phyloP scores from a whole-genome alignment of 352 stramenopile species.

The Pythium dissotocum region DNA sequence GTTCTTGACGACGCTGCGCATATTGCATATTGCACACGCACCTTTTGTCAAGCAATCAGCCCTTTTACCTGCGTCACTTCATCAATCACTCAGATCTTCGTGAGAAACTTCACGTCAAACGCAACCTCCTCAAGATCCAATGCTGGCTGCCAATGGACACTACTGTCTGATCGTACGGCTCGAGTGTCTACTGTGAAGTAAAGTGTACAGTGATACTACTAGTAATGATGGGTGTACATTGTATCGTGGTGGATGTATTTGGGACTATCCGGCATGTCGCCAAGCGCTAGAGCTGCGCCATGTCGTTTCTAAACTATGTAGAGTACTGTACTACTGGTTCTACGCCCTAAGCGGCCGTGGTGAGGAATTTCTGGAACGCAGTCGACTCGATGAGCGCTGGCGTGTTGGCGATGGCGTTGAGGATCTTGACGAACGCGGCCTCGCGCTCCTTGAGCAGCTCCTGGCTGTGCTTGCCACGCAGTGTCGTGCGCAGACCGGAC shows the following conservation, averaged over 20 bases:
- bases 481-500: conserved; percentile 44
- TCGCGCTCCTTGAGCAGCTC: conserved; percentile 63
- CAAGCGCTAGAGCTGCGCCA: neutral
- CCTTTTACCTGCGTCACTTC: no score
- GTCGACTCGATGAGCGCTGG: conserved; percentile 40
- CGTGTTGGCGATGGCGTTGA: conserved; percentile 70
- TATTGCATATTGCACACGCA: no score
- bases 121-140: no score
- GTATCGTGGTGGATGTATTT: neutral
- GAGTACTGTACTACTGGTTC: neutral
- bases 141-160: no score
- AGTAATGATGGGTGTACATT: no score
- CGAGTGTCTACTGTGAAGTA: no score
- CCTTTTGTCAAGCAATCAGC: no score
- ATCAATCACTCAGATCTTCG: no score
- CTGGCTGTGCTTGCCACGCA: conserved; percentile 58
- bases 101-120: no score
- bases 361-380: conserved; percentile 63
- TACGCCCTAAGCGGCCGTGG: neutral
- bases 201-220: no score
- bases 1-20: no score
- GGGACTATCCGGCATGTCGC: neutral
- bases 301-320: neutral
- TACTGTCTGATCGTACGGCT: no score
- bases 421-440: conserved; percentile 53